These are phyloP conservation scores for Irpex rosettiformis DNA, from an alignment of 1,284 basidiomycete species.

Conservation along the genomic window DNA sequence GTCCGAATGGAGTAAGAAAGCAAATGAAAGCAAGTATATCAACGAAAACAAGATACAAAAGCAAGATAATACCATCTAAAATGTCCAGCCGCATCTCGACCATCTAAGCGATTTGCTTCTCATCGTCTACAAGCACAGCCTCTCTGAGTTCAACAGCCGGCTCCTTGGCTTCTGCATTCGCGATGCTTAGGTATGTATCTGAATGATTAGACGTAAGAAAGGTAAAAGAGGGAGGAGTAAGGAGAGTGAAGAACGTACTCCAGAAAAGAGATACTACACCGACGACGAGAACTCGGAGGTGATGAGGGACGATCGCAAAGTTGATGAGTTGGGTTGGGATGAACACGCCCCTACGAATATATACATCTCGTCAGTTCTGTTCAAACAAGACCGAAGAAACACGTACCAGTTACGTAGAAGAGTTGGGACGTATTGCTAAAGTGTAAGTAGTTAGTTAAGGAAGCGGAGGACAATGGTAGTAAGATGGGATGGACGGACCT, in stretches of 20 bases:
- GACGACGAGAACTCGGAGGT: constrained; percentile 75
- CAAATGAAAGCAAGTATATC: too few species aligned
- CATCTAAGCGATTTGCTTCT: background rate
- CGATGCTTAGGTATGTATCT: constrained; percentile 48
- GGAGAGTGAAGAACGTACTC: constrained; percentile 52
- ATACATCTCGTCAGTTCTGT: background rate
- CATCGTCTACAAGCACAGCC: too few species aligned
- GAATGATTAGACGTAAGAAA: constrained; percentile 17
- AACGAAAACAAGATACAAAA: too few species aligned
- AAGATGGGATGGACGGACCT: constrained; percentile 33
- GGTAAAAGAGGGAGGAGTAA: constrained; percentile 14
- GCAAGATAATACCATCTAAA: too few species aligned
- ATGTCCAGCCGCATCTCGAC: too few species aligned
- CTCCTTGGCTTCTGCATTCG: constrained; percentile 25
- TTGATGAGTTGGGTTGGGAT: constrained; percentile 81
- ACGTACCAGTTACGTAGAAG: constrained; percentile 70
- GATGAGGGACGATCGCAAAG: constrained; percentile 75
- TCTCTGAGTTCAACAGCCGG: background rate
- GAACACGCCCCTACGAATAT: constrained; percentile 61
- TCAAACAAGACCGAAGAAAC: background rate
- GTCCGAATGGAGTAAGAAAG: too few species aligned
- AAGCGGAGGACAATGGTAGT: background rate
- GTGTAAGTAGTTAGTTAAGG: background rate
- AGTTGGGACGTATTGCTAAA: constrained; percentile 64
- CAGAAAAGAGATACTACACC: constrained; percentile 83